These are phyloP conservation scores for Omphalotus guepiniiformis DNA, from an alignment of 768 basidiomycete genomes.

Conservation along the genomic window DNA sequence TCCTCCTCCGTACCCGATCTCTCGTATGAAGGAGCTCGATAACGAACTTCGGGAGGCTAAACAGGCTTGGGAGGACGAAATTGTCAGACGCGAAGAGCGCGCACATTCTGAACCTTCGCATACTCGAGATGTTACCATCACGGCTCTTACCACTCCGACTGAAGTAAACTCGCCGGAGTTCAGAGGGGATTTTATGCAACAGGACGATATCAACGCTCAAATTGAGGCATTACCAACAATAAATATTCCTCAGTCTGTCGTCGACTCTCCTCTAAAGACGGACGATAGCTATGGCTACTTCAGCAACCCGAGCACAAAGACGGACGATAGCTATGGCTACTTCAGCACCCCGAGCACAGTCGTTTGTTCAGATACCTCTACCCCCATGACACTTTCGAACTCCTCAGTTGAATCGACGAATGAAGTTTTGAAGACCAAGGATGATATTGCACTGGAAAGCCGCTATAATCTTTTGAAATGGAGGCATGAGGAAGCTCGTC, in stretches of 20 bases:
- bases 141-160: slow-evolving; percentile 11
- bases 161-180: neutral
- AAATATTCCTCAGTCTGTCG: slow-evolving; percentile 25
- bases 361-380: slow-evolving; percentile 23
- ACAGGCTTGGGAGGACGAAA: slow-evolving; percentile 83
- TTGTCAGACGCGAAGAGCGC: slow-evolving; percentile 71
- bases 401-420: slow-evolving; percentile 30
- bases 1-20: slow-evolving; percentile 86
- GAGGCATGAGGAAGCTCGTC: slow-evolving; percentile 82
- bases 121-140: slow-evolving; percentile 9
- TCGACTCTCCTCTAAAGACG: slow-evolving; percentile 18
- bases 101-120: slow-evolving; percentile 14
- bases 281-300: slow-evolving; percentile 41
- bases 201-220: slow-evolving; percentile 59
- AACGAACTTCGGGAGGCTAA: slow-evolving; percentile 66
- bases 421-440: slow-evolving; percentile 51
- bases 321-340: slow-evolving; percentile 35
- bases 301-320: slow-evolving; percentile 22
- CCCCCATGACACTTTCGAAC: slow-evolving; percentile 19
- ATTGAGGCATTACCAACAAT: slow-evolving; percentile 52
- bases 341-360: slow-evolving; percentile 27
- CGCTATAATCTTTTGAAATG: slow-evolving; percentile 64
- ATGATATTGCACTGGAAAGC: slow-evolving; percentile 76
- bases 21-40: slow-evolving; percentile 86
- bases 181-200: slow-evolving; percentile 18